Evolutionary conservation across 139 green algal genomes (phyloP), one percentile per base, ranked within the genome.

Genomic region (Eudorina sp.): DNA sequence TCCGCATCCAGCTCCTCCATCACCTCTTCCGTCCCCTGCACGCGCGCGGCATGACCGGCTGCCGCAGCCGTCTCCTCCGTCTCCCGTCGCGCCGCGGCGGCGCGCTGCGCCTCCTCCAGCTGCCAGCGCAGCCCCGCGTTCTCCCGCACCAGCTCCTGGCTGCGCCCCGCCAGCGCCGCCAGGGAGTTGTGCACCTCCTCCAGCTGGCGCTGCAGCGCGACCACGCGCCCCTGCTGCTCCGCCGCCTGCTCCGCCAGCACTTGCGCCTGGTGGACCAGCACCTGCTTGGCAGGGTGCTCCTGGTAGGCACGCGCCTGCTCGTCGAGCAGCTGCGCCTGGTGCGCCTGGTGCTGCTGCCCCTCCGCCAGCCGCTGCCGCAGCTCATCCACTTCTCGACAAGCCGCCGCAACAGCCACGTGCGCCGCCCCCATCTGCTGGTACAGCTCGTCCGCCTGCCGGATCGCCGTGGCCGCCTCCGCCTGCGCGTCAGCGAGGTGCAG

Each of bases 141-240:
- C 46, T 83, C 46, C 8, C n/a, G n/a, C 29, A 68, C 75, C 34
- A 83, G 75, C 29, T 68, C 75, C 48, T 83, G 46, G 11, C 48
- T 68, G 48, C 75, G 46, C 6, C 48, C n/a, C 18, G 75, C 75
- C 48, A 83, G 48, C 46, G 75, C 53, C 75, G 48, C 48, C 75
- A 83, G 75, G 2, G 75, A 53, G n/a, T 31, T 48, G 48, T 48
- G 75, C 8, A 53, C 48, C 46, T 66, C 75, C 29, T 64, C 75
- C 27, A 64, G 9, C 74, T 82, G 74, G 29, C 70, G 70, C 41
- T 79, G 70, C 38, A 79, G 36, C 70, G 40, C 70, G 13, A 36
- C 14, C 41, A 79, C 70, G 40, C 70, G 40, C 16, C 13, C 43
- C 41, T 53, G 70, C 70, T 58, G 70, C 41, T 79, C 40, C 25